Evolutionary conservation across 163 green algal genomes (phyloP).

Genomic region (Volvox carteri): DNA sequence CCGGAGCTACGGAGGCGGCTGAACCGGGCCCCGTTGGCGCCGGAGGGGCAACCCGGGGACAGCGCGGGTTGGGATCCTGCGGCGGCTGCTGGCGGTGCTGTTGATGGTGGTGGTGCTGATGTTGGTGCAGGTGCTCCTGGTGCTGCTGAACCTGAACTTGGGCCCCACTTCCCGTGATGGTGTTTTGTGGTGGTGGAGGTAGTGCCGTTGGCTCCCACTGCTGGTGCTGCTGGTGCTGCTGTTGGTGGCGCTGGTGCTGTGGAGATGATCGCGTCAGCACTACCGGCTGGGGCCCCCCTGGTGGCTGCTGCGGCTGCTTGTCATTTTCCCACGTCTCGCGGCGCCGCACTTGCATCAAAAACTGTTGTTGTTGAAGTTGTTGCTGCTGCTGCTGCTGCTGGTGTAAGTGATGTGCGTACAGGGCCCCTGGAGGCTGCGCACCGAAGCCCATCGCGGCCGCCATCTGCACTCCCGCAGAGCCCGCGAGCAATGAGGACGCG

Average conservation of each 20-base stretch:
- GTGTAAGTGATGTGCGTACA: background rate
- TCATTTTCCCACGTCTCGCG: background rate
- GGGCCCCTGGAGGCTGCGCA: background rate
- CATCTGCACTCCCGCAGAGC: background rate
- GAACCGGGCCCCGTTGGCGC: no score
- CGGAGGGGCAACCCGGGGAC: no score
- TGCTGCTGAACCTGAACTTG: background rate
- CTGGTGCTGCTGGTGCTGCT: no score
- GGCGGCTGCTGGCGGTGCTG: no score
- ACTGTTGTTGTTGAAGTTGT: background rate
- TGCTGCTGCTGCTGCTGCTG: conserved; percentile 12
- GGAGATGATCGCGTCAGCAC: background rate
- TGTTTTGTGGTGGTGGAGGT: no score
- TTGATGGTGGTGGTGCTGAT: background rate
- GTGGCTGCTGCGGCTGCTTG: background rate
- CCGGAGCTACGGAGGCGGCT: no score
- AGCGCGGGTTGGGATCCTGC: no score
- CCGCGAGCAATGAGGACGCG: background rate
- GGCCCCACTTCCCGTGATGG: no score
- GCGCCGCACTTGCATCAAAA: background rate
- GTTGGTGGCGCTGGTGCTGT: background rate
- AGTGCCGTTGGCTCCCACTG: no score
- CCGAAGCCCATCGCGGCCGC: conserved; percentile 5
- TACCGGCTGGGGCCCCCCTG: background rate
- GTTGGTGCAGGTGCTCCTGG: background rate